Base-by-base conservation (phyloP, 2,329 filamentous ascomycete species). In the Aspergillus sp. region DNA sequence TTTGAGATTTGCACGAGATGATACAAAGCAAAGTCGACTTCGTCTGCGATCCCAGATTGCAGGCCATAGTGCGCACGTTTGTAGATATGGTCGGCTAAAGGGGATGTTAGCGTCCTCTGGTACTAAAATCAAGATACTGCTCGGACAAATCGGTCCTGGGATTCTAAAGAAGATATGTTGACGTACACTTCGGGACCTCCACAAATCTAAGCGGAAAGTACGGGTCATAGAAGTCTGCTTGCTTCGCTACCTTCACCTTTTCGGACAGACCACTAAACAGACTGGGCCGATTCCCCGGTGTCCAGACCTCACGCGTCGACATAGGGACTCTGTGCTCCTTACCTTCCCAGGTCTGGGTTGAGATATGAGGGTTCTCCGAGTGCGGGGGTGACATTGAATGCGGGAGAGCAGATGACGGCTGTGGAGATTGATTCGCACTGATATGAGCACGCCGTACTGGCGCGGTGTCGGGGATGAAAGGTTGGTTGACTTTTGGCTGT, bases 1-100 rank as follows among this genome's bases (percentile, higher is more conserved):
- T 90, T 95, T 0, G 93, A 97, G 30, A 98, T 97, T 74, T 97
- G 96, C 62, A 98, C 93, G 4, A 98, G 81, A 71, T 98, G 94
- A 70, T 96, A 92, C 11, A 98, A 82, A 0, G 93, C 94, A 77
- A 96, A 98, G n/a, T 92, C 89, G 70, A 97, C 91, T 74, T 99
- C 94, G 13, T 89, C 85, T 3, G 85, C 85, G 28, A 96, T 87
- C 2, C 87, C 87, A 15, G 92, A 97, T 64, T 91, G 90, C 28
- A 99, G 81, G 4, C 93, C 89, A 68, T 93, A 89, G 43, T 96
- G 84, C 65, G 92, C 96, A 48, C 93, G 89, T 53, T 94, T 89
- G 73, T 97, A 98, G 66, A 97, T 97, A 72, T 96, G 71, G 66
- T 74, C 73, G 66, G 77, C 79, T 79, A 71, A 63, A 66, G 11